Evolutionary conservation across 352 stramenopile genomes (phyloP), one percentile per base, ranked within the genome.

Genomic region (Phytophthora pini): DNA sequence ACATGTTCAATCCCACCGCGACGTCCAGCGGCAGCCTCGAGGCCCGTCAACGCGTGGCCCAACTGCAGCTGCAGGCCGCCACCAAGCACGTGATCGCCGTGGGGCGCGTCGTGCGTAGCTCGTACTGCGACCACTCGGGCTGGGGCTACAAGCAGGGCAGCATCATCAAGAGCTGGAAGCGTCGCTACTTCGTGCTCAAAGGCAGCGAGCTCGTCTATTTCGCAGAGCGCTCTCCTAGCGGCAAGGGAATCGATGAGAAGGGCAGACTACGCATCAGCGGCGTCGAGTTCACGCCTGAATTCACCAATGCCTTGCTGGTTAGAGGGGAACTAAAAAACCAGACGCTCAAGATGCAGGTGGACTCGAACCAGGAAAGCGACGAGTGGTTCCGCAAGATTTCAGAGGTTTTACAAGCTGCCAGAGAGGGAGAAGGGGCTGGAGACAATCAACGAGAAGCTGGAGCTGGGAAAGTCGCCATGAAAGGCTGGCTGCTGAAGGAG

Each of bases 91-190:
- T 88, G 22, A 73, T 88, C 40, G 77, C 77, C 4, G 66, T 72
- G 32, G 61, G 69, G 10, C 79, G 79, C 60, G 72, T 88, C 44
- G 58, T 56, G 31, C 79, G 77, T 48, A 86, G 67, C 63, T 82
- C 72, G 55, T 93, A 93, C 74, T 93, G 84, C 68, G 82, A 91
- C 65, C 75, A 95, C 61, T 71, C 75, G 9, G 86, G 88, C 24
- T 95, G 88, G 88, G 83, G 79, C 34, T 78, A 70, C 52, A 95
- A 95, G 75, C 80, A 94, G 56, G 88, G 87, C 47, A 80, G 77
- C 54, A 90, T 92, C 58, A 86, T 94, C 65, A 88, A 89, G 70
- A 89, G 58, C 49, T 94, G 88, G 88, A 95, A 95, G 61, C 78
- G 78, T 52, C 84, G 88, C 9, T 95, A 90, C 61, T 94, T 95